phyloP scores from a whole-genome alignment of 2,329 filamentous ascomycete species.

The Nannizziopsis barbatae region DNA sequence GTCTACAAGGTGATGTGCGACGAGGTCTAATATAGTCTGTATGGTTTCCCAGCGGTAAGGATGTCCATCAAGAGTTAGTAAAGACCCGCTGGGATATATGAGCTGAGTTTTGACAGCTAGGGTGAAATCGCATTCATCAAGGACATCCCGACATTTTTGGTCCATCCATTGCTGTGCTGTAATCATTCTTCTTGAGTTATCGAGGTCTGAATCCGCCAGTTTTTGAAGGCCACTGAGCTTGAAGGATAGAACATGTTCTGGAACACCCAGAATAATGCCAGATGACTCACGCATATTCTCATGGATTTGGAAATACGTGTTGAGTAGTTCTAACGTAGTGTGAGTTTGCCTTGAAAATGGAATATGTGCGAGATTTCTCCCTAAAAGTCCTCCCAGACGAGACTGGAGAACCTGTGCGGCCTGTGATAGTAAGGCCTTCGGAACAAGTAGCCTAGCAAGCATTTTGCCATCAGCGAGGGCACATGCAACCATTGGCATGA shows the following conservation, averaged over 20 bases:
- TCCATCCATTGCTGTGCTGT: conserved; percentile 36
- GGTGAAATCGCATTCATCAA: conserved; percentile 52
- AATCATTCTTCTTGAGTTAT: conserved; percentile 41
- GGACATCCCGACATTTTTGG: conserved; percentile 34
- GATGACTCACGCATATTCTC: conserved; percentile 24
- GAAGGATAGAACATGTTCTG: conserved; percentile 55
- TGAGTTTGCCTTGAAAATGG: conserved; percentile 44
- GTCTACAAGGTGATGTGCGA: neutral
- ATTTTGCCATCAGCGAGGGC: conserved; percentile 41
- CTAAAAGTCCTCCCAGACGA: conserved; percentile 46
- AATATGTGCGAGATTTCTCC: conserved; percentile 45
- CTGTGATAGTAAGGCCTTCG: conserved; percentile 50
- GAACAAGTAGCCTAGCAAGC: conserved; percentile 48
- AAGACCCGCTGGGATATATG: conserved; percentile 46
- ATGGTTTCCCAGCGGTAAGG: conserved; percentile 43
- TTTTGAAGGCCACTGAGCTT: conserved; percentile 42
- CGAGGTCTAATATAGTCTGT: conserved; percentile 21
- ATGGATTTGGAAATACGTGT: conserved; percentile 15
- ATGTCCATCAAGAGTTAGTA: conserved; percentile 42
- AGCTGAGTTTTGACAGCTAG: conserved; percentile 46
- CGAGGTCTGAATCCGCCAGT: conserved; percentile 44
- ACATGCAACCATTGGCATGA: conserved; percentile 53
- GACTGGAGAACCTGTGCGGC: conserved; percentile 47
- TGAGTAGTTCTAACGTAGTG: conserved; percentile 14
- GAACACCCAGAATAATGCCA: conserved; percentile 50